Evolutionary conservation across 2,329 filamentous ascomycete genomes (phyloP).

Genomic region (Ceratocystis albifundus): DNA sequence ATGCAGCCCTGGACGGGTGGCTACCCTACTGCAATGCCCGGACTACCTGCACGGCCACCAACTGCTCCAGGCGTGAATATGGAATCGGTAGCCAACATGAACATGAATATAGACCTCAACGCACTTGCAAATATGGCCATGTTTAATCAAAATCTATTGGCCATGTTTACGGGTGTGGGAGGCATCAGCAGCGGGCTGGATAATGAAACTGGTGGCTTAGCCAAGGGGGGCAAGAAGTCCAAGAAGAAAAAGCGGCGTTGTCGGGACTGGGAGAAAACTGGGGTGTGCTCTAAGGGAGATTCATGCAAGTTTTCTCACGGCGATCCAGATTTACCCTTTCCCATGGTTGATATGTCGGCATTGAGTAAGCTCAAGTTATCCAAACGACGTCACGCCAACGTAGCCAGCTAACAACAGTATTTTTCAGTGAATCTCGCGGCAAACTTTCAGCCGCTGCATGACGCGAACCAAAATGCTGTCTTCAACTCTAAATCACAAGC

Average conservation of each 20-base stretch:
- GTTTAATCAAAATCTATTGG: conserved; percentile 20
- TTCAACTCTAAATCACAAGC: conserved; percentile 27
- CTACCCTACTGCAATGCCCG: background rate
- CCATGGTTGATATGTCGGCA: conserved; percentile 6
- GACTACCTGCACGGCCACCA: background rate
- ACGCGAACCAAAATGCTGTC: conserved; percentile 26
- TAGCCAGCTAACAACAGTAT: background rate
- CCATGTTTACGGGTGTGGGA: conserved; percentile 17
- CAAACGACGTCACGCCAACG: background rate
- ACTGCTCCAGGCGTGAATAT: background rate
- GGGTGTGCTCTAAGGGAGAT: conserved; percentile 16
- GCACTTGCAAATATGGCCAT: conserved; percentile 20
- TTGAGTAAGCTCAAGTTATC: conserved; percentile 18
- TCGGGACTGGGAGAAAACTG: conserved; percentile 17
- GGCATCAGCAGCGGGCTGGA: background rate
- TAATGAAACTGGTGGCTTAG: background rate
- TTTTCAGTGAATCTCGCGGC: background rate
- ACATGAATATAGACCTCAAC: conserved; percentile 19
- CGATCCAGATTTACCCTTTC: background rate
- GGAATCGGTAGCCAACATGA: background rate
- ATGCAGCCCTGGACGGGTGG: conserved; percentile 12
- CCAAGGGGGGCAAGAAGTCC: conserved; percentile 6
- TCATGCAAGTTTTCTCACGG: conserved; percentile 15
- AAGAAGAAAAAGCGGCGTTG: conserved; percentile 20
- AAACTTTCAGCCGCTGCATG: background rate